Evolutionary conservation across 208 protist genomes (phyloP).

Genomic region (Borovskyia barvae): DNA sequence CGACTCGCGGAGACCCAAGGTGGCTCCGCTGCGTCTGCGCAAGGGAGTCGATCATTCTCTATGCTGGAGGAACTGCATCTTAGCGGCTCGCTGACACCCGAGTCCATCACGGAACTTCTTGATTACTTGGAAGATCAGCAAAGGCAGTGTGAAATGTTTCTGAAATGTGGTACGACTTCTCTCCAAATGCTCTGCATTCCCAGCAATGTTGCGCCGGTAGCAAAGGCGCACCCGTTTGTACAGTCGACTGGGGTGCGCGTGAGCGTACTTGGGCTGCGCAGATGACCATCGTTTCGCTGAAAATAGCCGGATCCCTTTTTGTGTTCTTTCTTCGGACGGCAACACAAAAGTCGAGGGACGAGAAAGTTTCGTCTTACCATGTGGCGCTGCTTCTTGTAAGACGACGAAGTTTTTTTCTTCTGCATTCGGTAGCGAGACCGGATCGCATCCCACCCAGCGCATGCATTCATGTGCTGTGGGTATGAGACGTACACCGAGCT

Average conservation of each 20-base stretch:
- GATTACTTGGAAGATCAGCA: conserved; percentile 57
- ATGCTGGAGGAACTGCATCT: conserved; percentile 59
- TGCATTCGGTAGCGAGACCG: too few species aligned
- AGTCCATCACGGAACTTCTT: conserved; percentile 44
- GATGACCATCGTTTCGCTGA: not conserved
- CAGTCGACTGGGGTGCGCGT: conserved; percentile 20
- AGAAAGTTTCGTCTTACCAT: too few species aligned
- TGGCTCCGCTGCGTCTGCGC: not conserved
- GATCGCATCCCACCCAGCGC: too few species aligned
- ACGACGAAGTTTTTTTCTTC: too few species aligned
- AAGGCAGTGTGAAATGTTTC: not conserved
- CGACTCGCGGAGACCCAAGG: not conserved
- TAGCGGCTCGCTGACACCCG: conserved; percentile 52
- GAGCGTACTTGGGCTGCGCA: conserved; percentile 13
- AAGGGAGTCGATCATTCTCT: conserved; percentile 11
- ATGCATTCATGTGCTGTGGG: too few species aligned
- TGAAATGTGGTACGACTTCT: not conserved
- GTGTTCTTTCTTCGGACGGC: too few species aligned
- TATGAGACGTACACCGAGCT: too few species aligned
- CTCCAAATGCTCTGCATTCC: too few species aligned
- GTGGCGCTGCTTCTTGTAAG: too few species aligned
- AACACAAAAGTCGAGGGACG: too few species aligned
- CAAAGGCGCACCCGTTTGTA: conserved; percentile 37
- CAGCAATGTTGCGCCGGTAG: conserved; percentile 17
- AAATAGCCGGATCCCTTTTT: too few species aligned